Evolutionary conservation across 495 filamentous ascomycete genomes (phyloP), one percentile per base, ranked within the genome.

Genomic region (Daldinia concentrica): DNA sequence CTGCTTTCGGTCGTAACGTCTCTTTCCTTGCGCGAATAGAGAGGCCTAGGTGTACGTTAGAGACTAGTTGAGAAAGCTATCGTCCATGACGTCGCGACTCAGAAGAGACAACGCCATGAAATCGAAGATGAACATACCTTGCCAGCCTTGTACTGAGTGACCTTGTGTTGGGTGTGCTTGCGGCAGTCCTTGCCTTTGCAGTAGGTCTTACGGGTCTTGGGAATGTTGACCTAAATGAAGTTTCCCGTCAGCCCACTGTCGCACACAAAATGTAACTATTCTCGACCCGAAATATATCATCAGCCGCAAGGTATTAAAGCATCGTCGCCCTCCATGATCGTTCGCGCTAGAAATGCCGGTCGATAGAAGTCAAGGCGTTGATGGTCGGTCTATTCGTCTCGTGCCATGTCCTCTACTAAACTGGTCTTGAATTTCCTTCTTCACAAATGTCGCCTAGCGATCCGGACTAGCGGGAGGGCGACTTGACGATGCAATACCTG

Each of bases 1-100:
- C 88, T 99, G 96, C 88, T 99, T 99, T 81, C 96, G 91, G 87
- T 98, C 95, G 88, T 99, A 99, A 90, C 95, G 95, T 84, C 95
- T 92, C 91, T 98, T 99, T 89, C 95, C 95, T 89, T 97, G 94
- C 76, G 94, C 93, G 86, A 92, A 95, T 27, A 93, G 86, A 71
- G 94, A 97, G 79, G 67, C 67, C 67, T 71, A 62, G n/a, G 15
- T 66, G 14, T 26, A 12, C 14, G 24, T 71, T 69, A 71, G 71
- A 66, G 27, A 59, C 19, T 17, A n/a, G 62, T 17, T 5, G n/a
- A 26, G 36, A 14, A 17, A 26, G 27, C 19, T 39, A 24, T 52
- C 24, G 37, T 61, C 15, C 14, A 22, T 32, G 58, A 41, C 51
- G 14, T 57, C 69, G 54, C 14, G 26, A 14, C 15, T 12, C 30